phyloP scores from a whole-genome alignment of 2,329 filamentous ascomycete genomes.

The Xylariaceae sp. region DNA sequence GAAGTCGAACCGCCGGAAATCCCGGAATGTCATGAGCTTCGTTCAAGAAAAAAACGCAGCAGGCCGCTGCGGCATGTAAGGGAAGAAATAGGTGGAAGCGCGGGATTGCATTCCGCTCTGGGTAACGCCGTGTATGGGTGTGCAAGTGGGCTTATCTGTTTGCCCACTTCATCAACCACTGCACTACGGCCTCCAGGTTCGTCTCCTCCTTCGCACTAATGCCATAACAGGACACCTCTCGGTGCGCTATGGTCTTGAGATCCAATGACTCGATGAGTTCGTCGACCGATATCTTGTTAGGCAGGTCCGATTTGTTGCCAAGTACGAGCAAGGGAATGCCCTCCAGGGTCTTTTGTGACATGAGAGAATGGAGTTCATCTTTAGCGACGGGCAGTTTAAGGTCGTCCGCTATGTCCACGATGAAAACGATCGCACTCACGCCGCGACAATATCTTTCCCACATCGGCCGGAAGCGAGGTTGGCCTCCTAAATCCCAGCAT shows the following conservation, averaged over 20 bases:
- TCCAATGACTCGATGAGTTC: conserved; percentile 91
- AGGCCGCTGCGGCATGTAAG: conserved; percentile 23
- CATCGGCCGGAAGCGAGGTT: conserved; percentile 96
- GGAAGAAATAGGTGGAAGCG: conserved; percentile 2
- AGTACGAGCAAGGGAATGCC: conserved; percentile 91
- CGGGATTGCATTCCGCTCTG: neutral
- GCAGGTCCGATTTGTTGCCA: conserved; percentile 94
- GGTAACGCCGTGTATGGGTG: conserved; percentile 5
- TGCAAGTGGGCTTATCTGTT: conserved; percentile 51
- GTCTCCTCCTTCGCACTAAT: conserved; percentile 99
- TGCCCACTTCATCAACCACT: conserved; percentile 91
- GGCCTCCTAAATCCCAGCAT: conserved; percentile 97
- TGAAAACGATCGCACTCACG: conserved; percentile 96
- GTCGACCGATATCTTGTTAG: conserved; percentile 86
- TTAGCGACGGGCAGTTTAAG: conserved; percentile 75
- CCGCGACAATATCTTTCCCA: conserved; percentile 98
- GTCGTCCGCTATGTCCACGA: conserved; percentile 90
- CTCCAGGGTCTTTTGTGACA: conserved; percentile 76
- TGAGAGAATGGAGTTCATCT: conserved; percentile 85
- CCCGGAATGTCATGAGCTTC: conserved; percentile 31
- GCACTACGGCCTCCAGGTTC: conserved; percentile 91
- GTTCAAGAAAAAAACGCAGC: conserved; percentile 29
- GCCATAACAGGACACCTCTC: conserved; percentile 96
- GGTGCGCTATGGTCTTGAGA: conserved; percentile 79
- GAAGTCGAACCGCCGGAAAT: conserved; percentile 26